Evolutionary conservation across 1,284 basidiomycete species (phyloP).

Genomic region (Cystobasidiaceae sp.): DNA sequence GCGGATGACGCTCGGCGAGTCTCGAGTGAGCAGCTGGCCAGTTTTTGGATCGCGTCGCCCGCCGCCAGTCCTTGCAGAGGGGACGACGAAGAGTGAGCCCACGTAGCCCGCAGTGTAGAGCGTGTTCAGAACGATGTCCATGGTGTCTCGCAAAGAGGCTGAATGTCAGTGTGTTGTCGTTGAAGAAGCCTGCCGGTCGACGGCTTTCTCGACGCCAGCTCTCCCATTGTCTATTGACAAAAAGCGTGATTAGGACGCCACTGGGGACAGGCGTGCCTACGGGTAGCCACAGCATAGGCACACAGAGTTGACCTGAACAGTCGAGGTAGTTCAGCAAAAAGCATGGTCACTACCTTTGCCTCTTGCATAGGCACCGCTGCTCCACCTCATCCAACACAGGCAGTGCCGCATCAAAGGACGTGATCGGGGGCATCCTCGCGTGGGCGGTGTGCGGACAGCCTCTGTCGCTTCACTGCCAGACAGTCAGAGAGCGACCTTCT

Average conservation of each 20-base stretch:
- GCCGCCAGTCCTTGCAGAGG: slow-evolving; percentile 53
- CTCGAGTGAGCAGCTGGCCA: slow-evolving; percentile 55
- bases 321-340: no score
- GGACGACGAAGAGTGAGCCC: slow-evolving; percentile 60
- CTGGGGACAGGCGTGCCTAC: not conserved
- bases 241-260: not conserved
- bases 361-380: no score
- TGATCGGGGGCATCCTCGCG: no score
- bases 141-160: not conserved
- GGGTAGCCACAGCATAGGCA: not conserved
- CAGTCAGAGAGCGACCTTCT: no score
- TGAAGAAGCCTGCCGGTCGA: not conserved
- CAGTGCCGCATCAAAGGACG: no score
- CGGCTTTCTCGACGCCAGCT: no score
- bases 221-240: not conserved
- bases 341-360: no score
- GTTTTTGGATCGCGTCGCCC: slow-evolving; percentile 39
- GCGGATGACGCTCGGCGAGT: slow-evolving; percentile 67
- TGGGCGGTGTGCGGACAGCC: no score
- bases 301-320: no score
- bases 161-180: not conserved
- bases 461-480: no score
- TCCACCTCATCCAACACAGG: no score
- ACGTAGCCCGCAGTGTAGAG: slow-evolving; percentile 57
- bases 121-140: slow-evolving; percentile 51